These are phyloP conservation scores for Ustilago trichophora DNA, from an alignment of 1,284 basidiomycete species.

Conservation along the genomic window DNA sequence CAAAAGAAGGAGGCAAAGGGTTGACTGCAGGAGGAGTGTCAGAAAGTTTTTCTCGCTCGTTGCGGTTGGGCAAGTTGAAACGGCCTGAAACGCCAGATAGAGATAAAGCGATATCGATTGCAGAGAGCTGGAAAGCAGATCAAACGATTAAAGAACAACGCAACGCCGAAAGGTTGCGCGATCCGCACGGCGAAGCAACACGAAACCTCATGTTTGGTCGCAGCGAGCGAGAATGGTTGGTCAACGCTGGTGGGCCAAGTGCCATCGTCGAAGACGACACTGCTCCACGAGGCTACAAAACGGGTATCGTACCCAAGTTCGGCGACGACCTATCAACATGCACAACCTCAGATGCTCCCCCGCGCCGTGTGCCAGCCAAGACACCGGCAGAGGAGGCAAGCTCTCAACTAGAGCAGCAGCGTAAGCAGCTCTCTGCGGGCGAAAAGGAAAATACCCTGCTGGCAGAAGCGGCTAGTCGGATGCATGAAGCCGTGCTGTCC, in stretches of 20 bases:
- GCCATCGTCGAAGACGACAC: not conserved
- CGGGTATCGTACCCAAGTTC: constrained; percentile 10
- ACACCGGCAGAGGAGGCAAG: constrained; percentile 30
- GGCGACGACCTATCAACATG: constrained; percentile 19
- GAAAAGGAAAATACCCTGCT: not conserved
- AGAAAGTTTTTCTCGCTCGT: not conserved
- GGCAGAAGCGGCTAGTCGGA: constrained; percentile 11
- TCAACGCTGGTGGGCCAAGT: constrained; percentile 23
- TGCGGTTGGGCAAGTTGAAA: constrained; percentile 13
- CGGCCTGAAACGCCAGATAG: not conserved
- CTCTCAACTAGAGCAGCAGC: constrained; percentile 1
- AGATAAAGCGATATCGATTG: not conserved
- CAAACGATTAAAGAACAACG: constrained; percentile 10
- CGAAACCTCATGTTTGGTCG: constrained; percentile 38
- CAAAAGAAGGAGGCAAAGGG: too few species aligned
- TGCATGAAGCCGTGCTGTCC: constrained; percentile 21
- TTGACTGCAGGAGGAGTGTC: not conserved
- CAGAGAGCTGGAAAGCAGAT: constrained; percentile 1
- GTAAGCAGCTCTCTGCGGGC: not conserved
- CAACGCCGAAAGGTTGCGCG: constrained; percentile 10
- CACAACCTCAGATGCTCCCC: too few species aligned
- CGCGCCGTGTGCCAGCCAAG: constrained; percentile 1
- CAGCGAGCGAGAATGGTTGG: constrained; percentile 39
- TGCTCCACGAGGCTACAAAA: not conserved
- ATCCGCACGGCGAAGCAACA: constrained; percentile 32